Conservation (phyloP, 352 stramenopile genomes). For the Phytophthora crassamura region DNA sequence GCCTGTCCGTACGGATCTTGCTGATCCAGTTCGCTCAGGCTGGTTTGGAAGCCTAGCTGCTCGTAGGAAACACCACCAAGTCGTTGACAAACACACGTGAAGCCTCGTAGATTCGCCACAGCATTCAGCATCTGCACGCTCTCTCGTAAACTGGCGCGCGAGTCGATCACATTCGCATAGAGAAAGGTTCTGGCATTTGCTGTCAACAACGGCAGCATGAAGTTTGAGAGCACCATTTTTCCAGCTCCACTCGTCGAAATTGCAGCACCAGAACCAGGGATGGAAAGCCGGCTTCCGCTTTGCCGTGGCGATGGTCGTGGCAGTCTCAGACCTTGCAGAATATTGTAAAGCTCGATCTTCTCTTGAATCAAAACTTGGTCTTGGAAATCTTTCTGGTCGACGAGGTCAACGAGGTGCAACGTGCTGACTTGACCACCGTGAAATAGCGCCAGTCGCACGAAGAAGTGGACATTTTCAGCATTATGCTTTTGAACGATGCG, state of each 20-base stretch:
- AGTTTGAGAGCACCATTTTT: slow-evolving; percentile 60
- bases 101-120: slow-evolving; percentile 67
- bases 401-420: slow-evolving; percentile 67
- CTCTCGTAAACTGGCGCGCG: slow-evolving; percentile 63
- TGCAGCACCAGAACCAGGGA: neutral
- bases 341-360: slow-evolving; percentile 68
- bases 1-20: slow-evolving; percentile 7
- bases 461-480: slow-evolving; percentile 70
- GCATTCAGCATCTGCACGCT: slow-evolving; percentile 69
- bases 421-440: slow-evolving; percentile 67
- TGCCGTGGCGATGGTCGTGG: slow-evolving; percentile 17
- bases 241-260: neutral
- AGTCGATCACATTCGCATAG: slow-evolving; percentile 78
- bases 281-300: slow-evolving; percentile 6
- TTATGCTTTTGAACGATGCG: slow-evolving; percentile 76
- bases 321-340: slow-evolving; percentile 56
- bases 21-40: slow-evolving; percentile 21
- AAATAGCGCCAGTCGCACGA: slow-evolving; percentile 73
- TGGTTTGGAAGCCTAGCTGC: slow-evolving; percentile 58
- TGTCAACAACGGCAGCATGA: slow-evolving; percentile 66
- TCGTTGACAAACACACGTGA: slow-evolving; percentile 59
- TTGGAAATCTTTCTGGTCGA: slow-evolving; percentile 69
- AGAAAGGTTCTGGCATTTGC: slow-evolving; percentile 70
- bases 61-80: slow-evolving; percentile 53
- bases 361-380: slow-evolving; percentile 52